Base-by-base conservation (phyloP, 2,329 filamentous ascomycete species). In the Verticillium zaregamsianum region DNA sequence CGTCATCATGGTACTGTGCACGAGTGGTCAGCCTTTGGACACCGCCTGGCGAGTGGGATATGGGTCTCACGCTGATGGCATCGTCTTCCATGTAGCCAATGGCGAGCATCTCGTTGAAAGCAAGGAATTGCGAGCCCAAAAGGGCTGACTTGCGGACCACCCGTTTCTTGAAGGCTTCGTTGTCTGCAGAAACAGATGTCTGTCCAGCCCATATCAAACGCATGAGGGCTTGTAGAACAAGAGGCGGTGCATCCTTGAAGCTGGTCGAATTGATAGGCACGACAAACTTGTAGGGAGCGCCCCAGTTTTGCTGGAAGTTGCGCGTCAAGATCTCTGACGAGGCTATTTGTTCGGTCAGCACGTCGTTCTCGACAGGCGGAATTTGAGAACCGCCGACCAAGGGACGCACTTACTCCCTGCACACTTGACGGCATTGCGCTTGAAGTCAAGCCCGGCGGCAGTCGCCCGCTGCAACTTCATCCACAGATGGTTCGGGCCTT, bases 241-340 rank as follows among this genome's bases (percentile, higher is more conserved):
- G 72, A 1, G 72, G 61, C 0, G 82, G 82, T 0, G 84, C 81
- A 5, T 79, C 73, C 2, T 73, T 67, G 62, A 88, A 87, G 0
- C 77, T 72, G n/a, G 71, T 75, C 4, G 78, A 83, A 6, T 79
- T 73, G 3, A 85, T 82, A 1, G 79, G 75, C 1, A 87, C 86
- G 39, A 85, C 80, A 67, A 87, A 90, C 60, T 90, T 90, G 71
- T 90, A 91, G 0, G 82, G 81, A 63, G 87, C 87, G 2, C 88
- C 88, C 77, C 82, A 85, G 64, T 87, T 87, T 33, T 79, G 77
- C 2, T 75, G 71, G 62, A 83, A 87, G 59, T 86, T 82, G 0
- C 80, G 75, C 1, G 80, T 84, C 4, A 84, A 69, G 5, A 77
- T 74, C 60, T 83, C 80, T 11, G 45, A 52, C 12, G 45, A 25